These are phyloP conservation scores for Penicillium sclerotigenum DNA, from an alignment of 2,329 filamentous ascomycete species.

Conservation along the genomic window DNA sequence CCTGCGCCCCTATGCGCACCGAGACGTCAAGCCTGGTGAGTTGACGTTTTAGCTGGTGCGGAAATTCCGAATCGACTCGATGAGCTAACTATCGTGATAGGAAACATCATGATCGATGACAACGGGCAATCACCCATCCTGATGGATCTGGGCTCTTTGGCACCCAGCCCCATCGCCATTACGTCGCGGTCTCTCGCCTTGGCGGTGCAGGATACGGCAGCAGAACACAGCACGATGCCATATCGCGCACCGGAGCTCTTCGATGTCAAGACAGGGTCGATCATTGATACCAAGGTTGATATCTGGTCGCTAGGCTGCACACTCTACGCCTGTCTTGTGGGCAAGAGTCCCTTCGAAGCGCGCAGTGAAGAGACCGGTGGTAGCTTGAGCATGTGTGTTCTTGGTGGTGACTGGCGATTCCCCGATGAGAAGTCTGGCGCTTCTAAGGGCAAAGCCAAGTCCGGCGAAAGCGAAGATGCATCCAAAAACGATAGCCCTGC, in stretches of 20 bases:
- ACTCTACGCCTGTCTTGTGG: conserved; percentile 93
- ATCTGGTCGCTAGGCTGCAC: conserved; percentile 98
- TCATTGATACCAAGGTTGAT: conserved; percentile 94
- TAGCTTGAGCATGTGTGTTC: conserved; percentile 83
- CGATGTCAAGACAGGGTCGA: conserved; percentile 88
- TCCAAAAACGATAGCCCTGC: conserved; percentile 45
- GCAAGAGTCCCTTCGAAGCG: conserved; percentile 95
- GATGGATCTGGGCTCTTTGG: conserved; percentile 94
- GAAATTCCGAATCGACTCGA: background rate
- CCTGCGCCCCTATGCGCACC: conserved; percentile 79
- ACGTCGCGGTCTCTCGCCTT: conserved; percentile 87
- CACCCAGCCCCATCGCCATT: conserved; percentile 81
- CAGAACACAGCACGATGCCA: conserved; percentile 97
- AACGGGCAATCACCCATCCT: conserved; percentile 83
- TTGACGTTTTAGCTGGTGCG: background rate
- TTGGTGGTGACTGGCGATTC: conserved; percentile 94
- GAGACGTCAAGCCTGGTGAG: conserved; percentile 94
- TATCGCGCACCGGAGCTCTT: conserved; percentile 97
- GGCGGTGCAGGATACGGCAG: conserved; percentile 88
- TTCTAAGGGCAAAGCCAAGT: conserved; percentile 57
- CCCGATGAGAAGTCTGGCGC: conserved; percentile 73
- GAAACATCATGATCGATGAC: conserved; percentile 98
- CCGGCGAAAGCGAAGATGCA: conserved; percentile 21
- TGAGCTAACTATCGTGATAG: conserved; percentile 31
- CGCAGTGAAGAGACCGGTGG: conserved; percentile 95